Base-by-base conservation (phyloP, 208 protist genomes). In the Leishmania turanica region DNA sequence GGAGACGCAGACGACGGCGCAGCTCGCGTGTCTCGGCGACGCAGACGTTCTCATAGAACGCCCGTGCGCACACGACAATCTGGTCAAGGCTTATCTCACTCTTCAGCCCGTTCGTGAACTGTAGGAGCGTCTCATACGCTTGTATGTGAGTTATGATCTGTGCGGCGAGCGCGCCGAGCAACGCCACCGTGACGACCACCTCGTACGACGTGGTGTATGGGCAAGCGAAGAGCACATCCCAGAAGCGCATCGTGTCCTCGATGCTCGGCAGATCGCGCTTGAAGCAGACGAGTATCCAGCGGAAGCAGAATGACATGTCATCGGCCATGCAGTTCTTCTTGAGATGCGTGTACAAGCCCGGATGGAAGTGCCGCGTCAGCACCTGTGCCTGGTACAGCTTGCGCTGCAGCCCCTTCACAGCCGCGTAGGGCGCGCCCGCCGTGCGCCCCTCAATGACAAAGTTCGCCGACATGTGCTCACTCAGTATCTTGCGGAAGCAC, bases 261-360 rank as follows among this genome's bases (percentile, higher is more conserved):
- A 94, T 53, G n/a, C 82, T 66, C 47, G 62, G 24, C 47, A 97
- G 93, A 81, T 97, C 95, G 45, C 95, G 85, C 82, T 98, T 98
- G 86, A 96, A 98, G 42, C 84, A 74, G 69, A 97, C 90, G 27
- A 98, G 81, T 8, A 98, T 51, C 93, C 95, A 98, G 51, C 95
- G 90, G 81, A 98, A 96, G 81, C 93, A 97, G 73, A 98, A 97
- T 31, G 80, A 89, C 85, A 97, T 95, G 68, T 97, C 94, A 45
- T 91, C 80, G 58, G 86, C 86, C 81, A 82, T 80, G 80, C 84
- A 88, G 31, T 88, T 66, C 21, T 78, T 45, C 53, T 45, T 80
- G 45, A 98, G 84, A 64, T 96, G 89, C 3, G 34, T 68, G 81
- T 96, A 94, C 8, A 97, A 87, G 37, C 80, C 66, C 21, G 88